These are phyloP conservation scores for Trypanosomatidae sp. DNA, from an alignment of 208 protist species.

Conservation along the genomic window DNA sequence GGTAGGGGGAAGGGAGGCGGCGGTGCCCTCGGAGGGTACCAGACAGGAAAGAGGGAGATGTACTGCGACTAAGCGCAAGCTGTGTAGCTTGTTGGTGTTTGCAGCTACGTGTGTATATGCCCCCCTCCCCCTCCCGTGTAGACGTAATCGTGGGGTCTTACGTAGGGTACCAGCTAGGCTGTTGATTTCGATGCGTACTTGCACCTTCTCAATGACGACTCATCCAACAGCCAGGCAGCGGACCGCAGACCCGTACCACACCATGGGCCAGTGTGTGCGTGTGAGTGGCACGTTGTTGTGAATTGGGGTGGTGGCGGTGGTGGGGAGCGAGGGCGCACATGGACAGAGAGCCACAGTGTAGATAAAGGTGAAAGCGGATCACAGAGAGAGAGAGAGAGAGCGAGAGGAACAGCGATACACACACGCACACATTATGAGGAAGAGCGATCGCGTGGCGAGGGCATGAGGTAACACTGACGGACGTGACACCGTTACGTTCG, in stretches of 20 bases:
- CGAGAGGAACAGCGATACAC: too few relatives aligned
- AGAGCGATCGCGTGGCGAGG: too few relatives aligned
- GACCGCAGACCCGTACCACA: not conserved
- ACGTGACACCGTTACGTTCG: not conserved
- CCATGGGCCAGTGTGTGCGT: not conserved
- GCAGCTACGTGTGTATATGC: not conserved
- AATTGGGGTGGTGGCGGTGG: too few relatives aligned
- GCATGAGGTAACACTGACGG: not conserved
- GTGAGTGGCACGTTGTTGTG: not conserved
- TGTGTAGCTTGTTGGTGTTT: not conserved
- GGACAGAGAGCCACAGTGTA: too few relatives aligned
- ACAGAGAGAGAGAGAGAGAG: too few relatives aligned
- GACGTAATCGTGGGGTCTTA: not conserved
- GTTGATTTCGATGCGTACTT: not conserved
- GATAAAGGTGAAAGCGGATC: too few relatives aligned
- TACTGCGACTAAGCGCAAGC: not conserved
- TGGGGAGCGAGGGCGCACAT: too few relatives aligned
- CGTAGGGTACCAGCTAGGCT: not conserved
- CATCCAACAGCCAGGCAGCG: not conserved
- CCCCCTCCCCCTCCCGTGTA: not conserved
- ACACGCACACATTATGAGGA: too few relatives aligned
- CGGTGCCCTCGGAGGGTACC: not conserved
- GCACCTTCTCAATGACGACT: not conserved
- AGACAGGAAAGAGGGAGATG: not conserved
- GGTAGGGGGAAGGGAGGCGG: not conserved